phyloP scores from a whole-genome alignment of 2,329 filamentous ascomycete genomes.

The Aureobasidium sp. region DNA sequence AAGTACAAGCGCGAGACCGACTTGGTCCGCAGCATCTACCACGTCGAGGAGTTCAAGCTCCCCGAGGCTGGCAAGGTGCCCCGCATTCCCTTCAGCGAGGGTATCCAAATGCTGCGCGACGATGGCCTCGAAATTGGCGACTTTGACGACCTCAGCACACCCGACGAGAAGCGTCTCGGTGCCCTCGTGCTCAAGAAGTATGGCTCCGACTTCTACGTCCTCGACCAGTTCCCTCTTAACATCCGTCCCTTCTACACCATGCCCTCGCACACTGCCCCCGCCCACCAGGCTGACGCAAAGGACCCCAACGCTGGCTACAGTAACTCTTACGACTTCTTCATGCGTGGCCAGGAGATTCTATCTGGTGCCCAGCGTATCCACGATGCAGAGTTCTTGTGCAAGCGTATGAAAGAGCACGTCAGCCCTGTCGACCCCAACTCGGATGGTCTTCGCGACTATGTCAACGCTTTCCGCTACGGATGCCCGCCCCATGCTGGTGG shows the following conservation, averaged over 20 bases:
- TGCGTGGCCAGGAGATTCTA: slow-evolving; percentile 62
- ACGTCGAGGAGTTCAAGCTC: slow-evolving; percentile 68
- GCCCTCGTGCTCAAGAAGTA: slow-evolving; percentile 79
- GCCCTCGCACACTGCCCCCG: slow-evolving; percentile 58
- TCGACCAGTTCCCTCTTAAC: slow-evolving; percentile 89
- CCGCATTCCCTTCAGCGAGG: slow-evolving; percentile 69
- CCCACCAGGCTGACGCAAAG: slow-evolving; percentile 31
- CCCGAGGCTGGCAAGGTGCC: slow-evolving; percentile 67
- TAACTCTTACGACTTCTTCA: slow-evolving; percentile 63
- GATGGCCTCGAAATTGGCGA: slow-evolving; percentile 69
- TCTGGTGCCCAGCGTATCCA: slow-evolving; percentile 60
- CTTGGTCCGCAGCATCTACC: slow-evolving; percentile 62
- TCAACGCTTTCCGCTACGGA: slow-evolving; percentile 55
- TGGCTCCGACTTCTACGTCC: slow-evolving; percentile 90
- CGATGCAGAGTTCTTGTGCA: slow-evolving; percentile 48
- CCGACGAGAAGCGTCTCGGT: slow-evolving; percentile 83
- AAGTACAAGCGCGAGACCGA: slow-evolving; percentile 65
- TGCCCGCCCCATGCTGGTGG: slow-evolving; percentile 58
- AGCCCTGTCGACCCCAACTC: slow-evolving; percentile 47
- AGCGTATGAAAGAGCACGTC: slow-evolving; percentile 51
- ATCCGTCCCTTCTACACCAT: slow-evolving; percentile 92
- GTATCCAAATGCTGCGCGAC: slow-evolving; percentile 66
- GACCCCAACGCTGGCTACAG: slow-evolving; percentile 44
- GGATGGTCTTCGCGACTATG: slow-evolving; percentile 55
- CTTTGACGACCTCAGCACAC: slow-evolving; percentile 70